These are phyloP conservation scores for Wickerhamiella spandovensis DNA, from an alignment of 805 yeast species.

Conservation along the genomic window DNA sequence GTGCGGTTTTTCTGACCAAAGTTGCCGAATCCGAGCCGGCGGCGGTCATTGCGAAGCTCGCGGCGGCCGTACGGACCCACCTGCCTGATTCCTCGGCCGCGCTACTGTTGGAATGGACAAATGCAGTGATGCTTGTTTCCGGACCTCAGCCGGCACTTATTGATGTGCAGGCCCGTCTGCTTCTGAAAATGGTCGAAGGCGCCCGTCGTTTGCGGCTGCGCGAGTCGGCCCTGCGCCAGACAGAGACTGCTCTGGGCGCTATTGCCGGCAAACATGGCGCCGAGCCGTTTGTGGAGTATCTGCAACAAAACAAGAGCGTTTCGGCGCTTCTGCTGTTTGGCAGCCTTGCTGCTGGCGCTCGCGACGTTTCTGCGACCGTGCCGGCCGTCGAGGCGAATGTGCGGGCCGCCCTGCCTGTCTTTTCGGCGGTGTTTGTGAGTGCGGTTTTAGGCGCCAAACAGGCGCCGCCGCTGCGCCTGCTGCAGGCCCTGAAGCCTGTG, in stretches of 20 bases:
- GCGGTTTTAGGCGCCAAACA: conserved; percentile 22
- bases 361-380: not conserved
- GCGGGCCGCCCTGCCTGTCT: not conserved
- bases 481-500: conserved; percentile 30
- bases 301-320: not conserved
- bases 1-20: not conserved
- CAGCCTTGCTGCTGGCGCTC: conserved; percentile 3
- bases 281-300: conserved; percentile 2
- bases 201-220: not conserved
- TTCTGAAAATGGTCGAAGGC: not conserved
- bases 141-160: not conserved
- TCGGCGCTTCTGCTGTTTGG: not conserved
- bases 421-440: conserved; percentile 17
- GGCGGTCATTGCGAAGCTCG: not conserved
- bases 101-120: not conserved
- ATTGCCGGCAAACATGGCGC: not conserved
- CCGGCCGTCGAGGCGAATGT: not conserved
- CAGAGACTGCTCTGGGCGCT: not conserved
- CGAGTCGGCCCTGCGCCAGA: not conserved
- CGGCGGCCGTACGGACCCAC: not conserved
- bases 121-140: not conserved
- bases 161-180: not conserved
- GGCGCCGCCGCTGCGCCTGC: conserved; percentile 12
- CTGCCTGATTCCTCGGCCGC: not conserved
- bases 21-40: not conserved